These are phyloP conservation scores for Phytophthora cactorum DNA, from an alignment of 352 stramenopile genomes.

Conservation along the genomic window DNA sequence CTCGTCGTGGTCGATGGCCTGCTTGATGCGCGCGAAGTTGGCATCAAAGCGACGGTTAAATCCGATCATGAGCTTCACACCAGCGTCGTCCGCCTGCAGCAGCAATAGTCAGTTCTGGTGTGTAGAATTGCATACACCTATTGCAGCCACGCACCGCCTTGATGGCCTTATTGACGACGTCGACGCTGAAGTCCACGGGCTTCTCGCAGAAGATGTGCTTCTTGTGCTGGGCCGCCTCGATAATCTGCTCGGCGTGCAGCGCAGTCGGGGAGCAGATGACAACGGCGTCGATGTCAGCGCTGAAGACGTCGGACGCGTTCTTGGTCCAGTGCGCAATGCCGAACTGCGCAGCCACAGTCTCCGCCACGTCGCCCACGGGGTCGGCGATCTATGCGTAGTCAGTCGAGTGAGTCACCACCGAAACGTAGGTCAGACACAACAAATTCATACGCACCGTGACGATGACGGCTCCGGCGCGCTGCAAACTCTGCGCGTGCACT, in stretches of 20 bases:
- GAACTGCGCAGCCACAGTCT: conserved; percentile 38
- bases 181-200: conserved; percentile 91
- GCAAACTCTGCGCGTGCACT: conserved; percentile 67
- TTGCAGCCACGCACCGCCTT: conserved; percentile 37
- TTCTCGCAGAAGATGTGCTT: conserved; percentile 98
- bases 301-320: conserved; percentile 91
- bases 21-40: conserved; percentile 92
- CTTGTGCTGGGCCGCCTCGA: conserved; percentile 88
- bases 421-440: not conserved
- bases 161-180: conserved; percentile 59
- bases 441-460: conserved; percentile 30
- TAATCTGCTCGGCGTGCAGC: conserved; percentile 95
- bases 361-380: conserved; percentile 32
- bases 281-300: conserved; percentile 94
- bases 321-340: conserved; percentile 64
- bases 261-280: conserved; percentile 96
- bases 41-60: conserved; percentile 95
- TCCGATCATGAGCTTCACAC: conserved; percentile 95
- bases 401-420: conserved; percentile 4
- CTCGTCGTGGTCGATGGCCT: conserved; percentile 85
- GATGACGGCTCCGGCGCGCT: conserved; percentile 48
- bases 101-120: conserved; percentile 27
- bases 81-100: conserved; percentile 40
- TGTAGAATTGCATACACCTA: no score
- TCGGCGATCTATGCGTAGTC: conserved; percentile 45